These are phyloP conservation scores for Blastocystis sp. DNA, from an alignment of 352 stramenopile genomes.

Conservation along the genomic window DNA sequence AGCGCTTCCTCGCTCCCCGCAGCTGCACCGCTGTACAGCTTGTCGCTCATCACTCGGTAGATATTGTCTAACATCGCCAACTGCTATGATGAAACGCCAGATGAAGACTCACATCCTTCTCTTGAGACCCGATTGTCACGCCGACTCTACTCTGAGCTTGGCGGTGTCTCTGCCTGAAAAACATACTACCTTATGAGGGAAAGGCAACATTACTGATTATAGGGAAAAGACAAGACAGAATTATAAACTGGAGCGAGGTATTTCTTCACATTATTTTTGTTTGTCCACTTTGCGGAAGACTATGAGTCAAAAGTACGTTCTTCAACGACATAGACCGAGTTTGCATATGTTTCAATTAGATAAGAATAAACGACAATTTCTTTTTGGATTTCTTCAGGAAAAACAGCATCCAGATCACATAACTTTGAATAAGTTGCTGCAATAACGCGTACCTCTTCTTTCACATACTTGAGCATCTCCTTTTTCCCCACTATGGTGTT, in stretches of 20 bases:
- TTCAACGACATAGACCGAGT: background rate
- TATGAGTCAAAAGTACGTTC: background rate
- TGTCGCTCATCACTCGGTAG: constrained; percentile 29
- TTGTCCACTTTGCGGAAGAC: background rate
- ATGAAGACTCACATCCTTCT: background rate
- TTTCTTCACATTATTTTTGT: background rate
- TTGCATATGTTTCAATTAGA: constrained; percentile 20
- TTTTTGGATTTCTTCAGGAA: background rate
- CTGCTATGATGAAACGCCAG: background rate
- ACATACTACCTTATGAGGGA: background rate
- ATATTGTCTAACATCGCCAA: constrained; percentile 14
- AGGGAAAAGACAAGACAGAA: constrained; percentile 15
- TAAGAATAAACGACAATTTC: constrained; percentile 48
- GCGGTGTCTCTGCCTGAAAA: background rate
- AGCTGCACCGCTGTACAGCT: background rate
- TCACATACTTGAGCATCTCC: background rate
- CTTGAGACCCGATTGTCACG: background rate
- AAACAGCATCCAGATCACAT: background rate
- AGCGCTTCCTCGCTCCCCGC: background rate
- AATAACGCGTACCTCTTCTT: background rate
- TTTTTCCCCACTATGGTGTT: background rate
- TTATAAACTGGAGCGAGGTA: background rate
- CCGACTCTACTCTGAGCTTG: background rate
- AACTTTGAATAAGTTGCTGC: background rate
- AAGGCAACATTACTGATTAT: background rate